Base-by-base conservation (phyloP, 352 stramenopile genomes). In the Globisporangium spiculum region DNA sequence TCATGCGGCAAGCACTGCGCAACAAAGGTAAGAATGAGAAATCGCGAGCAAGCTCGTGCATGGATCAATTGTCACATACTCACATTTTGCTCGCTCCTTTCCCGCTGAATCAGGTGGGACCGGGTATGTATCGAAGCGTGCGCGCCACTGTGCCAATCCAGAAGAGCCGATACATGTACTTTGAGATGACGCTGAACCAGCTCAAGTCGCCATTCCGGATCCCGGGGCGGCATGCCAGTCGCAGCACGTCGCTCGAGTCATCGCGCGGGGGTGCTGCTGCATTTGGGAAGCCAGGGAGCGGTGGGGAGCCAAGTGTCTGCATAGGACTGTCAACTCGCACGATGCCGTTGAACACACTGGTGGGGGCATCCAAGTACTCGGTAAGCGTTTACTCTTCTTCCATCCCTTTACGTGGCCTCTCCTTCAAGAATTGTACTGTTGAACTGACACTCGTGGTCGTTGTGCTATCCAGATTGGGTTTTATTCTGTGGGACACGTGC, bases 121-220 rank as follows among this genome's bases (percentile, higher is more conserved):
- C 77, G 3, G 88, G 88, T 5, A 88, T 96, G 84, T 91, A 96
- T 65, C 83, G 88, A 26, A 94, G 85, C 58, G 88, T 94, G 12
- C 85, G 88, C 1, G 78, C 71, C 34, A 88, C 74, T 9, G 81
- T 92, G 16, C 71, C 85, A 7, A 74, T 96, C 27, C 75, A 81
- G 16, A 78, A 76, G 22, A 82, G 89, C 68, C 81, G 83, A n/a
- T 85, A 85, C 54, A 83, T 93, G 65, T 96, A 96, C 73, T 96
- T 94, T 65, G 88, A 96, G 73, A 94, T 96, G 84, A 80, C 78
- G 4, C 53, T 94, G 14, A 80, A 83, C 34, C 75, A 90, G 70
- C 63, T 66, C n/a, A 68, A 74, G 60, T 78, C 84, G 1, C 71
- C 71, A 1, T 52, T 60, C 2, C 79, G 72, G 70, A 71, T 63